A percentile compares a stretch with the other conserved stretches of the same genome.
Evolutionary conservation across 2,329 filamentous ascomycete genomes (phyloP).

Genomic region (Botrytis tulipae): DNA sequence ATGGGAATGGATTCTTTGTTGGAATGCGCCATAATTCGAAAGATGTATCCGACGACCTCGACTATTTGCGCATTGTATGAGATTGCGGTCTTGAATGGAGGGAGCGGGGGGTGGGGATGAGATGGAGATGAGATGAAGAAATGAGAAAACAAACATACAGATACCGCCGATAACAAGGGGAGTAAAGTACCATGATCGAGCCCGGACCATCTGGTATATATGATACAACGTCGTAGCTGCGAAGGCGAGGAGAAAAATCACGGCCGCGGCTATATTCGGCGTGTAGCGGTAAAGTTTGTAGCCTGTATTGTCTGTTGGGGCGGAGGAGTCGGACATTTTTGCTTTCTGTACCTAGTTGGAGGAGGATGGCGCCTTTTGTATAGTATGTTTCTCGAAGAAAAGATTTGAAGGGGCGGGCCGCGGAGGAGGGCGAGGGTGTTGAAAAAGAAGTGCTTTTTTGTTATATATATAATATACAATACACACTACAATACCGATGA

Average conservation of each 20-base stretch:
- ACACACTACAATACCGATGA: too few relatives aligned
- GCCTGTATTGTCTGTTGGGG: too few relatives aligned
- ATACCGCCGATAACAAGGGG: constrained; percentile 3
- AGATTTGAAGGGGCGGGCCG: too few relatives aligned
- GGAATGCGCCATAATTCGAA: neutral
- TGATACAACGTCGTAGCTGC: constrained; percentile 19
- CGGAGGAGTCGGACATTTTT: neutral
- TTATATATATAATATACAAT: too few relatives aligned
- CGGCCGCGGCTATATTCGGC: constrained; percentile 21
- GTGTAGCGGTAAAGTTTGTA: constrained; percentile 6
- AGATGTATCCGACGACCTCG: neutral
- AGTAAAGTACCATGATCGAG: constrained; percentile 30
- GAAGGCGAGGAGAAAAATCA: constrained; percentile 22
- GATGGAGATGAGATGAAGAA: neutral
- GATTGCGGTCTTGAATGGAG: too few relatives aligned
- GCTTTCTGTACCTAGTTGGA: neutral
- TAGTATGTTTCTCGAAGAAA: too few relatives aligned
- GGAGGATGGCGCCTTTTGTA: too few relatives aligned
- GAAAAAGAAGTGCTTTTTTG: too few relatives aligned
- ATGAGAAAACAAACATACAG: neutral
- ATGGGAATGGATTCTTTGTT: neutral
- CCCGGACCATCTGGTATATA: constrained; percentile 21
- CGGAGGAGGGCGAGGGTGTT: too few relatives aligned
- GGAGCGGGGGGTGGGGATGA: too few relatives aligned
- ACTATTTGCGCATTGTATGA: neutral